A percentile compares a stretch with the other conserved stretches of the same genome.
Evolutionary conservation across 2,329 filamentous ascomycete genomes (phyloP).

Genomic region (Dactylellina cionopaga): DNA sequence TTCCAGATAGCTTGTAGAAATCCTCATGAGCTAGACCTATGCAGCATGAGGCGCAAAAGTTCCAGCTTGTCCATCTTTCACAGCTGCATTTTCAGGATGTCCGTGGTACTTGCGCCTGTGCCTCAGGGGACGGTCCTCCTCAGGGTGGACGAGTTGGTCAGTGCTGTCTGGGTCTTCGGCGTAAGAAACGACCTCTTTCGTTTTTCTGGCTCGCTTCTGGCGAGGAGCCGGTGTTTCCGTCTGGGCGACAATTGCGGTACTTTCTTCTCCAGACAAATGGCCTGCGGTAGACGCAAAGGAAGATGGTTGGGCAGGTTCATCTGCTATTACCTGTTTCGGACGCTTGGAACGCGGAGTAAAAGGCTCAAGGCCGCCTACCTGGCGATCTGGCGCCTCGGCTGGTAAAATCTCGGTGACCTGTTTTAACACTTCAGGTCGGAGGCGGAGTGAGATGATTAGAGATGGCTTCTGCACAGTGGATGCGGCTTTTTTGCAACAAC

Average conservation of each 20-base stretch:
- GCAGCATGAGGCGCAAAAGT: no score
- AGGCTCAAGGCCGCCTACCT: no score
- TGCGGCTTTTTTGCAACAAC: slow-evolving; percentile 36
- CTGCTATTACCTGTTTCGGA: slow-evolving; percentile 20
- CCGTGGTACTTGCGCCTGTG: slow-evolving; percentile 30
- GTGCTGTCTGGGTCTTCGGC: not conserved
- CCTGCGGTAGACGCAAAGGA: not conserved
- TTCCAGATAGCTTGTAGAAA: no score
- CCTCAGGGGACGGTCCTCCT: slow-evolving; percentile 39
- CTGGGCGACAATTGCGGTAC: not conserved
- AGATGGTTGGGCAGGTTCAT: slow-evolving; percentile 5
- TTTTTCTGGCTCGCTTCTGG: slow-evolving; percentile 35
- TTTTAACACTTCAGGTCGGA: slow-evolving; percentile 19
- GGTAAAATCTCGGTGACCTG: not conserved
- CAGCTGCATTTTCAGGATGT: not conserved
- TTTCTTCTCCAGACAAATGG: not conserved
- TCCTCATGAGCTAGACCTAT: no score
- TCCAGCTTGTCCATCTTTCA: no score
- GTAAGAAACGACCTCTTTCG: slow-evolving; percentile 8
- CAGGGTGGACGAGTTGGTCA: not conserved
- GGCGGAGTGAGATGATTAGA: slow-evolving; percentile 15
- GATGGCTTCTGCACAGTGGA: slow-evolving; percentile 20
- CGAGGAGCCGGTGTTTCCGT: slow-evolving; percentile 1
- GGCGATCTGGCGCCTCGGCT: slow-evolving; percentile 6
- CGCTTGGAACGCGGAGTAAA: no score